phyloP scores from a whole-genome alignment of 1,284 basidiomycete genomes.

The Tetrapyrgos nigripes region DNA sequence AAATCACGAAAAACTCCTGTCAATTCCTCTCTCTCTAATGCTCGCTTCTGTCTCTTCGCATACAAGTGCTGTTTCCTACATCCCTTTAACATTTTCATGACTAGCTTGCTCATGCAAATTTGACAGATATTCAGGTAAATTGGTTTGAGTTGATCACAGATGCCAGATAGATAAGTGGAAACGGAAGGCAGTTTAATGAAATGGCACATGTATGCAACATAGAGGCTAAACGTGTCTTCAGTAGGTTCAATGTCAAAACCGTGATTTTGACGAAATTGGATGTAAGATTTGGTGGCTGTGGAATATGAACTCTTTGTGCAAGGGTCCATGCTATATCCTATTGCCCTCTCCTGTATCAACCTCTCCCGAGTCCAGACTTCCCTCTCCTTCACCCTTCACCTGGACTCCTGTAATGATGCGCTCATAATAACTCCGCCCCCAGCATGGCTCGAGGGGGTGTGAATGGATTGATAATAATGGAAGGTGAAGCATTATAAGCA shows the following conservation, averaged over 20 bases:
- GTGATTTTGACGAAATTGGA: slow-evolving; percentile 35
- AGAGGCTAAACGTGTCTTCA: slow-evolving; percentile 32
- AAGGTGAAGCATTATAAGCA: neutral
- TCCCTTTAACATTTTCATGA: slow-evolving; percentile 19
- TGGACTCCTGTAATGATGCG: neutral
- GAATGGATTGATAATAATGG: slow-evolving; percentile 15
- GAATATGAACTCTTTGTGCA: slow-evolving; percentile 23
- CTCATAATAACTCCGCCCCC: slow-evolving; percentile 29
- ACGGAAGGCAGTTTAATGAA: slow-evolving; percentile 29
- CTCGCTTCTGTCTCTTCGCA: slow-evolving; percentile 8
- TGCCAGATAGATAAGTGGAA: slow-evolving; percentile 34
- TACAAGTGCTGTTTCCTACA: slow-evolving; percentile 8
- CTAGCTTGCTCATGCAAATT: slow-evolving; percentile 11
- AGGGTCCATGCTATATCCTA: slow-evolving; percentile 23
- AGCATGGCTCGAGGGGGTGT: slow-evolving; percentile 29
- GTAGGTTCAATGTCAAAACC: slow-evolving; percentile 38
- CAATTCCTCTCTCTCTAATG: slow-evolving; percentile 1
- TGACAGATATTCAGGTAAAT: slow-evolving; percentile 26
- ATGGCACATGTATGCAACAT: slow-evolving; percentile 30
- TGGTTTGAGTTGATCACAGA: slow-evolving; percentile 28
- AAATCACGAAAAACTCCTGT: neutral
- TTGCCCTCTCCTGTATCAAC: slow-evolving; percentile 21
- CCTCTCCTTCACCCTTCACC: slow-evolving; percentile 22
- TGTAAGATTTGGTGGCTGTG: slow-evolving; percentile 34
- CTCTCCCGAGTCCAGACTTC: slow-evolving; percentile 25